Base-by-base conservation (phyloP, 2,329 filamentous ascomycete species). In the Fusarium ramigenum region DNA sequence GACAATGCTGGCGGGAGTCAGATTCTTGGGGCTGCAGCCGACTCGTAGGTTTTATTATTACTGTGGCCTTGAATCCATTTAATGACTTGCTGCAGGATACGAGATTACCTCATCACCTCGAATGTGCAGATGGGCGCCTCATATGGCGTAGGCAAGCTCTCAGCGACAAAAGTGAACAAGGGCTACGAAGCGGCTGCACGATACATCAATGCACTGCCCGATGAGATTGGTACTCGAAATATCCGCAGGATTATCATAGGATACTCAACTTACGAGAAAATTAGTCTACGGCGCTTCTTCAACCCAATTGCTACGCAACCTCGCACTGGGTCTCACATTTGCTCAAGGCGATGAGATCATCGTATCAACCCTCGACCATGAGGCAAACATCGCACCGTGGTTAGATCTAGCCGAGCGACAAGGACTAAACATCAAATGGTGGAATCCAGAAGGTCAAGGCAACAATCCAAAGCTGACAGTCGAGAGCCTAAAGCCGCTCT, bases 1-100 rank as follows among this genome's bases (percentile, higher is more conserved):
- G 93, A 96, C 78, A 95, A 95, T 78, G 93, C 92, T 16, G 93
- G 93, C 23, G 93, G 93, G 42, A 93, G 90, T 78, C 93, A 95
- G 77, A 86, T 89, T 2, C 83, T 95, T 7, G 88, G 88, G 32
- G 84, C 87, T 21, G 93, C 93, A 0, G 74, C 50, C 2, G 69
- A 73, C 21, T 44, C 57, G 71, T 74, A 7, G 1, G 28, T 28
- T 28, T 28, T 28, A 7, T 7, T 25, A 25, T 25, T 25, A n/a
- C n/a, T n/a, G n/a, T n/a, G n/a, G n/a, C n/a, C n/a, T n/a, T n/a
- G n/a, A n/a, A n/a, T n/a, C n/a, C n/a, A n/a, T n/a, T n/a, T n/a
- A n/a, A n/a, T n/a, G n/a, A n/a, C n/a, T n/a, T n/a, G n/a, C n/a
- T n/a, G n/a, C n/a, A 40, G 74, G 3, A 90, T 95, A 62, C 84